Base-by-base conservation (phyloP, 495 filamentous ascomycete genomes). In the Aspergillus kassunensis region DNA sequence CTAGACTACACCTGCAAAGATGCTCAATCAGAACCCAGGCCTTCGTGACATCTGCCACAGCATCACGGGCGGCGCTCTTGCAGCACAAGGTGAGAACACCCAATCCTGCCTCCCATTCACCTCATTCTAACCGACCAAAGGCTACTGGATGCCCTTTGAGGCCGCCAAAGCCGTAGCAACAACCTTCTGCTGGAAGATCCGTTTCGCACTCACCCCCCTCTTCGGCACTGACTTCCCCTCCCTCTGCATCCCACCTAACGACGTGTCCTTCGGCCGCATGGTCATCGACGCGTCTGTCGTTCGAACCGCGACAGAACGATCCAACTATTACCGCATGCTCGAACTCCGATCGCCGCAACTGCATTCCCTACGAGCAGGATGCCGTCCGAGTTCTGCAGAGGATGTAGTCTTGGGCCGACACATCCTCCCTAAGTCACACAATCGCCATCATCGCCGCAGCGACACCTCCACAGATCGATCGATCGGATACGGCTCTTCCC, bases 91-190 rank as follows among this genome's bases (percentile, higher is more conserved):
- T 95, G 73, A 24, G 63, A 62, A 20, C 39, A 20, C 7, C 31
- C 36, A n/a, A 50, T 8, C 40, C 24, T n/a, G 4, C 42, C 20
- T 15, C 21, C 18, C 23, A n/a, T 9, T 5, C 19, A 21, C 39
- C 2, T 13, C 49, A 36, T 39, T 6, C 20, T 21, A 21, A 40
- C 30, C 30, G 6, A 27, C 8, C 1, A 23, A 23, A 63, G 93
- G 93, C 20, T 98, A 98, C 72, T 98, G 92, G 93, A 89, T 97
- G 81, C 93, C 93, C 1, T 98, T 83, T 58, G 71, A 82, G 31
- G 89, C 87, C 31, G 93, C 93, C 21, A 84, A 80, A 69, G 89
- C 88, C 15, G 72, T 97, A 24, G 89, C 90, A 55, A 77, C 88
- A 6, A 96, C 86, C 2, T 96, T 97, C 63, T 97, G 92, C 73